A percentile compares a stretch with the other conserved stretches of the same genome.
These are phyloP conservation scores for Claviceps lovelessii DNA, from an alignment of 2,329 filamentous ascomycete species.

Conservation along the genomic window DNA sequence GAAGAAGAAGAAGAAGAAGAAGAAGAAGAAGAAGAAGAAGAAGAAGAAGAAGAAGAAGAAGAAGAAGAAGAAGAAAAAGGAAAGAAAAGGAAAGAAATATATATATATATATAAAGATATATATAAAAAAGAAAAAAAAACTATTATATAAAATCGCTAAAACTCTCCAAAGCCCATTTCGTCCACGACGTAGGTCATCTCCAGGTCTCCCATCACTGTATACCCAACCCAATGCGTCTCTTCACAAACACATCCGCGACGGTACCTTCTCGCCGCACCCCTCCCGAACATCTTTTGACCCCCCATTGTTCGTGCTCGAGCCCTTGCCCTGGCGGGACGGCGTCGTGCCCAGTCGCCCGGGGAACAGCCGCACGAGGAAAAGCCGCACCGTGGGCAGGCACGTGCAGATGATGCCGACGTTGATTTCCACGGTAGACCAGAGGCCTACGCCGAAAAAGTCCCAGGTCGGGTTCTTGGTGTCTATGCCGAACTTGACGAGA, in stretches of 20 bases:
- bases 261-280: not conserved
- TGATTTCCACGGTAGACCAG: conserved; percentile 16
- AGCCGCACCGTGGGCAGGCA: conserved; percentile 14
- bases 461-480: conserved; percentile 13
- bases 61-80: no score
- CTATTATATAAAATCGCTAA: no score
- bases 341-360: not conserved
- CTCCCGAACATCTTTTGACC: not conserved
- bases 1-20: no score
- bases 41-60: no score
- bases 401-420: conserved; percentile 8
- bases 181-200: no score
- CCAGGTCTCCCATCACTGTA: no score
- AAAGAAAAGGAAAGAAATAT: no score
- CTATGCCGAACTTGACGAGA: conserved; percentile 9
- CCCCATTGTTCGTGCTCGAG: not conserved
- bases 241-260: not conserved
- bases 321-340: not conserved
- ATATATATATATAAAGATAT: no score
- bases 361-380: conserved; percentile 8
- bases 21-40: no score
- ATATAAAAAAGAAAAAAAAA: no score
- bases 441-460: conserved; percentile 11
- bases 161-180: no score
- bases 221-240: no score